Base-by-base conservation (phyloP, 345 rosid genomes). In the Linum usitatissimum region DNA sequence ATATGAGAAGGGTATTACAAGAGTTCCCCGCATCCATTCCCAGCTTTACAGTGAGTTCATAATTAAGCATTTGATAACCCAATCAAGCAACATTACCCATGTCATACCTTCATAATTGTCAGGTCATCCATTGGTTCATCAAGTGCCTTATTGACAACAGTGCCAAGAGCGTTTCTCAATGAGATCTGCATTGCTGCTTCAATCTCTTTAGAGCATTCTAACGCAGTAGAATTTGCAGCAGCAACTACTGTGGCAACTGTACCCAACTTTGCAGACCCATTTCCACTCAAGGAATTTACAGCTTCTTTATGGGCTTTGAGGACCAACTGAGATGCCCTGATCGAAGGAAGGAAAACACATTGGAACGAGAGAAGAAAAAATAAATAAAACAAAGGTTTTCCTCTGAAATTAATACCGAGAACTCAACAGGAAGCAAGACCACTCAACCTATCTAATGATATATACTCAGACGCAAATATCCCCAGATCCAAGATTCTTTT, bases 131-230 rank as follows among this genome's bases (percentile, higher is more conserved):
- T 74, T 45, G 97, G 96, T 70, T 85, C 93, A 66, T 90, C 99
- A 20, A 66, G 70, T 31, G 83, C 70, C 77, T 71, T 81, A 72
- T 71, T 80, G 63, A 82, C 68, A 23, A 85, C 71, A 61, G 83
- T 72, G 71, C 92, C 92, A 51, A 90, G 72, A 14, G 96, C 86
- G 79, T 83, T 90, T 81, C 95, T 94, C 86, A 90, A 79, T 59
- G 96, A 88, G 55, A 94, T 79, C 79, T 94, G 95, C 97, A 94
- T 94, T 65, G 99, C 96, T 10, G 88, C 91, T 81, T 94, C 94
- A 67, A 94, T 94, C 76, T 94, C 99, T 79, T 83, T 94, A 57
- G 99, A 88, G 72, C 96, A 82, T 82, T 88, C 96, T 74, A 62
- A 61, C 21, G 99, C 96, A 31, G 93, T 94, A 68, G 99, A 90